phyloP scores from a whole-genome alignment of 768 basidiomycete species.

The Amanita pallidorosea region DNA sequence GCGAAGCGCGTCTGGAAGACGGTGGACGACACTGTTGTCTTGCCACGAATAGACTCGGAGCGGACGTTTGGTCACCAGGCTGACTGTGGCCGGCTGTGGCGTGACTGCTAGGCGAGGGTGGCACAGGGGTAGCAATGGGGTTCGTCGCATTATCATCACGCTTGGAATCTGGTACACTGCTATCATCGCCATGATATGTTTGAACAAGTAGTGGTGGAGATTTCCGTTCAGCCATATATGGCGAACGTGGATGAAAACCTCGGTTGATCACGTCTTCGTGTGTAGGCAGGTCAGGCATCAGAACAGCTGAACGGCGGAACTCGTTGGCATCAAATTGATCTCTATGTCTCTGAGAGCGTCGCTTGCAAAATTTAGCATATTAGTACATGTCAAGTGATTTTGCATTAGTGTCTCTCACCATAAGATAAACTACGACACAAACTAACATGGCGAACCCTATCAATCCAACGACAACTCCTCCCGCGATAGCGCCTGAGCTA shows the following conservation, averaged over 20 bases:
- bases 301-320: conserved; percentile 59
- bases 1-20: neutral
- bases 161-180: neutral
- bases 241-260: conserved; percentile 43
- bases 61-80: neutral
- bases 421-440: neutral
- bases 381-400: neutral
- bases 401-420: neutral
- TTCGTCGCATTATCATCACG: neutral
- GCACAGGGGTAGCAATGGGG: neutral
- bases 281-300: conserved; percentile 34
- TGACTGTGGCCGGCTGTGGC: neutral
- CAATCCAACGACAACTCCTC: conserved; percentile 3
- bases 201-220: conserved; percentile 9
- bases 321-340: conserved; percentile 41
- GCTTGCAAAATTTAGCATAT: neutral
- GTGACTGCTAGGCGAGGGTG: neutral
- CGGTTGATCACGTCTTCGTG: conserved; percentile 21
- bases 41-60: neutral
- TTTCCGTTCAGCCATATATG: conserved; percentile 52
- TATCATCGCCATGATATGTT: neutral
- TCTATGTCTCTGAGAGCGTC: conserved; percentile 16
- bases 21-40: neutral
- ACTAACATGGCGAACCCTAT: neutral
- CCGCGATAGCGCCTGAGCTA: neutral